Percentiles rank a stretch among this genome's conserved stretches.
phyloP scores from a whole-genome alignment of 768 basidiomycete genomes.

The Podaxis sp. region DNA sequence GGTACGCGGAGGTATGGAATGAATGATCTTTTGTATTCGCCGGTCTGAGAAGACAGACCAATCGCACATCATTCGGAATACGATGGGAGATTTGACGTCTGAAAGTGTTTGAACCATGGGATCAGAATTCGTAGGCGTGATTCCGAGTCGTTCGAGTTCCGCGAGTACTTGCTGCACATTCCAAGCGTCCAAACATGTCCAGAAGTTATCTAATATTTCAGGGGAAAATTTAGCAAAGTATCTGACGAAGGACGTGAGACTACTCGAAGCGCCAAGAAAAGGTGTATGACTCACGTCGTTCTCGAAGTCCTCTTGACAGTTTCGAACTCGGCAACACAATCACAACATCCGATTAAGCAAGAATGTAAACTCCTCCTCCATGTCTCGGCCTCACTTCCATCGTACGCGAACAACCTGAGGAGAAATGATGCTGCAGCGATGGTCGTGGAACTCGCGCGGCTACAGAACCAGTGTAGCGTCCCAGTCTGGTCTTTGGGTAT shows the following conservation, averaged over 20 bases:
- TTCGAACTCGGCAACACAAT: slow-evolving; percentile 69
- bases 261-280: background rate
- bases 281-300: slow-evolving; percentile 59
- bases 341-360: slow-evolving; percentile 62
- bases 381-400: slow-evolving; percentile 48
- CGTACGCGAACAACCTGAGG: slow-evolving; percentile 79
- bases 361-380: slow-evolving; percentile 61
- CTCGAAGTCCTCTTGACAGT: slow-evolving; percentile 62
- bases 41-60: slow-evolving; percentile 53
- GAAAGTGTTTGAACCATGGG: slow-evolving; percentile 29
- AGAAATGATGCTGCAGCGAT: slow-evolving; percentile 76
- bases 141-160: slow-evolving; percentile 36
- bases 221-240: slow-evolving; percentile 70
- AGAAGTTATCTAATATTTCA: slow-evolving; percentile 54
- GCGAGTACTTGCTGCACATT: slow-evolving; percentile 53
- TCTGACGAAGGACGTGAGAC: slow-evolving; percentile 34
- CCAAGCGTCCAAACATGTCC: slow-evolving; percentile 62
- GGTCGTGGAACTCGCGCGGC: slow-evolving; percentile 50
- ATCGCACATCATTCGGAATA: slow-evolving; percentile 66
- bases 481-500: slow-evolving; percentile 36
- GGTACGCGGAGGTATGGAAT: slow-evolving; percentile 33
- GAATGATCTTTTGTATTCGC: slow-evolving; percentile 41
- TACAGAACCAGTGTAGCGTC: slow-evolving; percentile 81
- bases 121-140: slow-evolving; percentile 18
- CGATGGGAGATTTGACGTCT: slow-evolving; percentile 44